Percentiles rank a stretch among this genome's conserved stretches.
phyloP scores from a whole-genome alignment of 495 filamentous ascomycete genomes.

The Lindgomyces ingoldianus region DNA sequence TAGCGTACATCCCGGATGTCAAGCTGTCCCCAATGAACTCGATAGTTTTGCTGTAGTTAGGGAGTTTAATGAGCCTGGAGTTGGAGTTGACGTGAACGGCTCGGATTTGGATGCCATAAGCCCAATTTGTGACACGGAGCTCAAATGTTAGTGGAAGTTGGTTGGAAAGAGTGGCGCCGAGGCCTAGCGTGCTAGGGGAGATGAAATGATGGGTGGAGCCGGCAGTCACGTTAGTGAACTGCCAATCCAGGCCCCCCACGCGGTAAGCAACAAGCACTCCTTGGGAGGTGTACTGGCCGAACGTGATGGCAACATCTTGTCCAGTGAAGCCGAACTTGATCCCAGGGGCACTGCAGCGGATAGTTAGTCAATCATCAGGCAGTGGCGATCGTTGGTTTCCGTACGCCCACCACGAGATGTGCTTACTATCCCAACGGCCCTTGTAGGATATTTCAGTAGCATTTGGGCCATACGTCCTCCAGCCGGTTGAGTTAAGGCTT shows the following conservation, averaged over 20 bases:
- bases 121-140: slow-evolving; percentile 67
- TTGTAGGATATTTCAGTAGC: slow-evolving; percentile 66
- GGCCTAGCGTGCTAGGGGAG: slow-evolving; percentile 47
- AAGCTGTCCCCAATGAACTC: slow-evolving; percentile 69
- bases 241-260: slow-evolving; percentile 63
- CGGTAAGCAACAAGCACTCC: slow-evolving; percentile 64
- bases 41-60: slow-evolving; percentile 55
- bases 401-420: slow-evolving; percentile 64
- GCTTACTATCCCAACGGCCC: slow-evolving; percentile 67
- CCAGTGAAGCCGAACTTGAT: slow-evolving; percentile 67
- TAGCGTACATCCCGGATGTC: slow-evolving; percentile 61
- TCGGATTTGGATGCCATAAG: slow-evolving; percentile 62
- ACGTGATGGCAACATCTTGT: slow-evolving; percentile 62
- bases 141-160: slow-evolving; percentile 53
- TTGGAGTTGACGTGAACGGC: slow-evolving; percentile 55
- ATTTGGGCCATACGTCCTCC: slow-evolving; percentile 58
- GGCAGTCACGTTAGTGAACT: slow-evolving; percentile 66
- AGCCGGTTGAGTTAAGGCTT: slow-evolving; percentile 27
- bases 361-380: background rate
- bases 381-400: background rate
- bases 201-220: slow-evolving; percentile 63
- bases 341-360: slow-evolving; percentile 54
- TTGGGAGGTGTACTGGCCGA: slow-evolving; percentile 59
- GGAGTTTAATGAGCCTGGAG: slow-evolving; percentile 54
- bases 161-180: slow-evolving; percentile 44